Percentiles rank a stretch among this genome's conserved stretches.
Conservation (phyloP, 352 stramenopile genomes). For the Discostella stelligera region DNA sequence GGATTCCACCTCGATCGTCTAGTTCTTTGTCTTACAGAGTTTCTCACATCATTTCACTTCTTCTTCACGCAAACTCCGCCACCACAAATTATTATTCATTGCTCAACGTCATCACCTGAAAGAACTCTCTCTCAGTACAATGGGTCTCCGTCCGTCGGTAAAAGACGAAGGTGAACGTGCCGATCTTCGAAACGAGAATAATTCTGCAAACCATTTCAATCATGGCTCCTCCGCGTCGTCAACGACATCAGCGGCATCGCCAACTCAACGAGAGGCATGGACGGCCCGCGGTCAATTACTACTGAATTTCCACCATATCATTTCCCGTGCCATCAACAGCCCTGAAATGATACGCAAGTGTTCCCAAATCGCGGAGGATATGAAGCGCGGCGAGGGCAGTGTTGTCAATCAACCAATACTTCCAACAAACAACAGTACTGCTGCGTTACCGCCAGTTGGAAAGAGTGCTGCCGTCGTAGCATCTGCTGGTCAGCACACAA, state of each 20-base stretch:
- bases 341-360: conserved; percentile 48
- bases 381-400: conserved; percentile 3
- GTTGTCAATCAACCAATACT: not conserved
- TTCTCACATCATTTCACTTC: too few relatives aligned
- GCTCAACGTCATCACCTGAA: not conserved
- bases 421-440: not conserved
- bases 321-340: conserved; percentile 43
- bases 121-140: conserved; percentile 1
- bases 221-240: not conserved
- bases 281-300: conserved; percentile 40
- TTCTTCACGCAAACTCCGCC: too few relatives aligned
- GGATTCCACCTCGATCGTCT: too few relatives aligned
- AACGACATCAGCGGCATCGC: not conserved
- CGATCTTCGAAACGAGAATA: not conserved
- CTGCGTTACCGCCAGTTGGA: not conserved
- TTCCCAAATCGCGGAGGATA: conserved; percentile 21
- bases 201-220: not conserved
- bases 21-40: too few relatives aligned
- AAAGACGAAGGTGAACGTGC: conserved; percentile 2
- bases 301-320: conserved; percentile 44
- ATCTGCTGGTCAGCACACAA: not conserved
- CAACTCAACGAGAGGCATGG: conserved; percentile 34
- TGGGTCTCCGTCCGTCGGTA: conserved; percentile 28
- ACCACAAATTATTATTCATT: too few relatives aligned
- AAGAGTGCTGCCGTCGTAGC: too few relatives aligned